Evolutionary conservation across 108 stramenopile genomes (phyloP), one percentile per base, ranked within the genome.

Genomic region (Cylindrotheca fusiformis): DNA sequence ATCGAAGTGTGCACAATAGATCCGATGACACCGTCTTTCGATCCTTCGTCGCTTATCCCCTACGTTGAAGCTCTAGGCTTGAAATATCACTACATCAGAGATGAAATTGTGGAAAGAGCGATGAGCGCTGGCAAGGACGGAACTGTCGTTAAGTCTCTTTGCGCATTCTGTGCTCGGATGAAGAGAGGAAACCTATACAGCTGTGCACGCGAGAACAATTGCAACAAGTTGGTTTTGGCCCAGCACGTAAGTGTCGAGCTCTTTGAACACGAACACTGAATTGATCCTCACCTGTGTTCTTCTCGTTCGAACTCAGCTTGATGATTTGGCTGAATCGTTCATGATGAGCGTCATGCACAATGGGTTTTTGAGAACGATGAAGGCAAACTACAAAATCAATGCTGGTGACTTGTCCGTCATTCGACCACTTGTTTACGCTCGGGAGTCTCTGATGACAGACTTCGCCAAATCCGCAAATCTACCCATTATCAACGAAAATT

Each of bases 401-500:
- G 83, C 88, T 4, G 93, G 90, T 0, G 96, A 97, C 56, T 51
- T 98, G 14, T 79, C 89, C n/a, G 95, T 99, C 1, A 98, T 98
- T 52, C 93, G 99, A 0, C 99, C 99, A 1, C 68, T 99, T 29
- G 93, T 87, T 14, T 97, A 97, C 79, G 85, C 87, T 25, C 89
- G 99, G 4, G 99, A 99, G 74, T 83, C 81, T 55, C 68, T 91
- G 27, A 94, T 83, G 84, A 90, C 91, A 31, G 96, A 91, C 45
- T 99, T 98, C 79, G 91, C 95, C 5, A 86, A 76, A 48, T 65
- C 77, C 41, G 82, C 85, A 23, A 83, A 87, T 27, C 75, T 98
- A 3, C 97, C 97, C 3, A 79, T 99, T n/a, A 97, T 99, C 31
- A 98, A 98, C 67, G 99, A 99, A 61, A 99, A 99, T 69, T 99